Base-by-base conservation (phyloP, 1,284 basidiomycete species). In the Tilletia setariae region DNA sequence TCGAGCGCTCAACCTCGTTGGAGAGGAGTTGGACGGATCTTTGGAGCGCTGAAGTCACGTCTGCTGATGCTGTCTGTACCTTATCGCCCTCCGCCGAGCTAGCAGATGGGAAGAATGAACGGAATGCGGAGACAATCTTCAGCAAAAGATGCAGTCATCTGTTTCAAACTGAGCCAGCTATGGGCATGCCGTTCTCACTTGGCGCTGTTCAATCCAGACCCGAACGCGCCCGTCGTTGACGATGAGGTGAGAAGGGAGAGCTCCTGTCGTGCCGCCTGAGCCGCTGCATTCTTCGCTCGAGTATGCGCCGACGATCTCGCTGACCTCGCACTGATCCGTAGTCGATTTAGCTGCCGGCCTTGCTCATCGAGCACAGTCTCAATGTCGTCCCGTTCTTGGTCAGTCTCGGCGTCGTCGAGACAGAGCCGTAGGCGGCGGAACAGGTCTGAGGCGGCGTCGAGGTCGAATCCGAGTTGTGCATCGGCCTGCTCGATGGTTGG, bases 1-100 rank as follows among this genome's bases (percentile, higher is more conserved):
- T 75, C 3, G 80, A 82, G 49, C 80, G 79, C 43, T 80, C 77
- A 13, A 82, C 67, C 70, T 81, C 80, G 28, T 67, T 65, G 2
- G 79, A 79, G 74, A 82, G 79, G 66, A 79, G 72, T 1, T 71
- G 65, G 1, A 81, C 75, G 16, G 80, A 79, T 43, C 78, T 72
- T 35, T 78, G 77, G 0, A 82, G 70, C 1, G 80, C 77, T 21
- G 72, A 66, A 2, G 79, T 80, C 11, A 82, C 78, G 47, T 78
- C 75, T 61, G 76, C 73, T 3, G 79, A 80, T 1, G 78, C 75
- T 1, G 78, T 76, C 66, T 73, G 69, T 7, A 79, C 66, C 42
- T 76, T 76, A 68, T 82, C 80, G 30, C 74, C 74, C 9, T 69
- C 72, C 66, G 67, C 11, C 72, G 71, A 19, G 67, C 71, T 19